Percentiles rank a stretch among this genome's conserved stretches.
Conservation (phyloP, 306 rosid species). For the peach (Prunus persica) region Prunus_persica_NCBIv2 NC_034015.1:13135501-13136000, state of each 20-base stretch:
- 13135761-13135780: background rate
- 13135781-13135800: background rate
- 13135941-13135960: slow-evolving; percentile 88
- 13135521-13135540: background rate
- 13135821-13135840: background rate
- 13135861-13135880: background rate
- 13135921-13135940: slow-evolving; percentile 60
- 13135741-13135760: background rate
- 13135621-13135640: slow-evolving; percentile 70
- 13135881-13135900: slow-evolving; percentile 63
- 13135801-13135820: background rate
- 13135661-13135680: slow-evolving; percentile 73
- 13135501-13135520: background rate
- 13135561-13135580: slow-evolving; percentile 6
- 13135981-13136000: slow-evolving; percentile 85
- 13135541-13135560: background rate
- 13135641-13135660: slow-evolving; percentile 79
- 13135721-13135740: background rate
- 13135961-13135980: slow-evolving; percentile 79
- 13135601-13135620: slow-evolving; percentile 53
- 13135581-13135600: slow-evolving; percentile 66
- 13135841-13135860: too few relatives aligned
- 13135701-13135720: background rate
- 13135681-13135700: slow-evolving; percentile 15
- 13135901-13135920: slow-evolving; percentile 72